Evolutionary conservation across 148 eudicot species (phyloP).

Genomic region (Beta vulgaris): DNA sequence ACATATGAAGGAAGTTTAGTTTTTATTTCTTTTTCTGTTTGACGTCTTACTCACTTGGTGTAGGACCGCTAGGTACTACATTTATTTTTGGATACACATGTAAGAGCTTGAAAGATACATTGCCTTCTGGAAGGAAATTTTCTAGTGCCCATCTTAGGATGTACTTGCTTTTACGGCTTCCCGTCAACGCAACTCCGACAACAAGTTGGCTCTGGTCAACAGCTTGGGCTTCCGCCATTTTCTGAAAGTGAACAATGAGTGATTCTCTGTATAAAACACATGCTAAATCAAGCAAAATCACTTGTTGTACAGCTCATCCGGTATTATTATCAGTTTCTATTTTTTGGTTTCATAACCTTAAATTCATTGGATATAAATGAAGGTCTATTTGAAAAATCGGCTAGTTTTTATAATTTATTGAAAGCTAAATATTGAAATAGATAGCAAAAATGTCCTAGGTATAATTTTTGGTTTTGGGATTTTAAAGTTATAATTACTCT

Average conservation of each 20-base stretch:
- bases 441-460: too few species aligned
- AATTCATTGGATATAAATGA: too few species aligned
- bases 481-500: too few species aligned
- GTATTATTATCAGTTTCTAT: too few species aligned
- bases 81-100: conserved; percentile 64
- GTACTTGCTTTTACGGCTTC: conserved; percentile 55
- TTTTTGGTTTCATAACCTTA: too few species aligned
- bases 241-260: background rate
- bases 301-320: too few species aligned
- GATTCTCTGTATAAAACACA: background rate
- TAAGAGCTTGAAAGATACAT: conserved; percentile 57
- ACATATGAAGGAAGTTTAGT: too few species aligned
- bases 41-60: conserved; percentile 56
- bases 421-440: too few species aligned
- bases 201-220: background rate
- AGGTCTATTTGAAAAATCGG: too few species aligned
- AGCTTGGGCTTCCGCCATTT: conserved; percentile 23
- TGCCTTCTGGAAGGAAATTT: conserved; percentile 53
- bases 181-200: conserved; percentile 36
- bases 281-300: too few species aligned
- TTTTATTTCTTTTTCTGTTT: background rate
- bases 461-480: too few species aligned
- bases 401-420: too few species aligned
- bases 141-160: conserved; percentile 76
- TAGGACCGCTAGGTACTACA: conserved; percentile 69